Evolutionary conservation across 225 moss, liverwort and hornwort genomes (phyloP).

Genomic region (Climacium dendroides): DNA sequence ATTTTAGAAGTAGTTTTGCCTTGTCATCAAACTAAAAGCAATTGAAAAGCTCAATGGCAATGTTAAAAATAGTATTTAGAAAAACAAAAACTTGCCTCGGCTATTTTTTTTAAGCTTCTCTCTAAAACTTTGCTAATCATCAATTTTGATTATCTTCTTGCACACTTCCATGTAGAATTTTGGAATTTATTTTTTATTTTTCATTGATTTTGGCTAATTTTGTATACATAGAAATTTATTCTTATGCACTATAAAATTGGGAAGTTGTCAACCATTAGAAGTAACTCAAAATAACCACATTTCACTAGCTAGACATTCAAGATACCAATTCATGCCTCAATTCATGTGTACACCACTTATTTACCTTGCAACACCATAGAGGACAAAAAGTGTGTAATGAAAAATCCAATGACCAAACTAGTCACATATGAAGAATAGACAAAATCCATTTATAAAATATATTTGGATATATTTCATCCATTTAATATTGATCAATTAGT

Average conservation of each 20-base stretch:
- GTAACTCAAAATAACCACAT: no score
- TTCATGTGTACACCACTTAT: neutral
- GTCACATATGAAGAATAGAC: neutral
- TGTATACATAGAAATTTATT: rapidly evolving
- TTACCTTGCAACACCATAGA: rapidly evolving
- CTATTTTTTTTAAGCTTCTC: neutral
- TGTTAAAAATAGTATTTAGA: rapidly evolving
- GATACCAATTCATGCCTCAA: neutral
- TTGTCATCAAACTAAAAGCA: neutral
- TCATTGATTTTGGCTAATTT: rapidly evolving
- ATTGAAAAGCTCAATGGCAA: neutral
- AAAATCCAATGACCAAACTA: neutral
- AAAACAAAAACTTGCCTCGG: neutral
- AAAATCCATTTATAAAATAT: neutral
- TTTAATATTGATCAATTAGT: rapidly evolving
- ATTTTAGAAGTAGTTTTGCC: neutral
- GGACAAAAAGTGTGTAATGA: neutral
- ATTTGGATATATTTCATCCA: neutral
- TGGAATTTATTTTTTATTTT: neutral
- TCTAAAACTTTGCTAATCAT: no score
- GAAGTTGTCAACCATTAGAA: neutral
- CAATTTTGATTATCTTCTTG: no score
- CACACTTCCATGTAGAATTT: no score
- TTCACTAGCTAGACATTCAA: neutral
- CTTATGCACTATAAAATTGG: no score